These are phyloP conservation scores for Coniophora puteana DNA, from an alignment of 1,284 basidiomycete genomes.

Conservation along the genomic window DNA sequence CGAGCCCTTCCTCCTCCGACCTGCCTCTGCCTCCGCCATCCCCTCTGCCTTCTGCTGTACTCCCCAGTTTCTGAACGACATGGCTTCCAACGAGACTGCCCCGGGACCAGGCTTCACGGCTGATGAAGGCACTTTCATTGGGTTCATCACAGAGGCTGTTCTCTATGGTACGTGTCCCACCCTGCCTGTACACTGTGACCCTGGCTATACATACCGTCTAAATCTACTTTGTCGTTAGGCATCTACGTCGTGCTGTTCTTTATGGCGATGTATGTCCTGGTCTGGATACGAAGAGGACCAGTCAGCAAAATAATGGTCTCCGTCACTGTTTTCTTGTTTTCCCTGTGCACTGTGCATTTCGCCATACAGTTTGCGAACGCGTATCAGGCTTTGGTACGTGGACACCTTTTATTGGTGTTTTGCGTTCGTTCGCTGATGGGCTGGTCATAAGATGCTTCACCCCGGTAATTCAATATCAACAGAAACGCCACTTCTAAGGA, in stretches of 20 bases:
- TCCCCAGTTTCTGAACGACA: no score
- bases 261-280: slow-evolving; percentile 21
- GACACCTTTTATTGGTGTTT: neutral
- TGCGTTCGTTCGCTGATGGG: neutral
- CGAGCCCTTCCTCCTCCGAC: no score
- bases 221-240: slow-evolving; percentile 11
- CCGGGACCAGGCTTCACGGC: no score
- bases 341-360: slow-evolving; percentile 32
- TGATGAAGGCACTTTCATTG: no score
- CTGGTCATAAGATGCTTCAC: slow-evolving; percentile 13
- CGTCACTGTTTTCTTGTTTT: slow-evolving; percentile 27
- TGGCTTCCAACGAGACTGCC: no score
- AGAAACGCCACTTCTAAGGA: slow-evolving; percentile 27
- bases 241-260: slow-evolving; percentile 22
- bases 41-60: no score
- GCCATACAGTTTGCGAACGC: slow-evolving; percentile 36
- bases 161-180: slow-evolving; percentile 24
- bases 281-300: slow-evolving; percentile 6
- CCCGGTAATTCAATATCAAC: slow-evolving; percentile 23
- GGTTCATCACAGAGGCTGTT: slow-evolving; percentile 29
- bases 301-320: slow-evolving; percentile 21
- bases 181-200: no score
- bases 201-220: slow-evolving; percentile 8
- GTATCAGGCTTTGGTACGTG: slow-evolving; percentile 27
- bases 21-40: no score